Evolutionary conservation across 1,139 yeast species (phyloP), one percentile per base, ranked within the genome.

Genomic region (Pichia sp.): DNA sequence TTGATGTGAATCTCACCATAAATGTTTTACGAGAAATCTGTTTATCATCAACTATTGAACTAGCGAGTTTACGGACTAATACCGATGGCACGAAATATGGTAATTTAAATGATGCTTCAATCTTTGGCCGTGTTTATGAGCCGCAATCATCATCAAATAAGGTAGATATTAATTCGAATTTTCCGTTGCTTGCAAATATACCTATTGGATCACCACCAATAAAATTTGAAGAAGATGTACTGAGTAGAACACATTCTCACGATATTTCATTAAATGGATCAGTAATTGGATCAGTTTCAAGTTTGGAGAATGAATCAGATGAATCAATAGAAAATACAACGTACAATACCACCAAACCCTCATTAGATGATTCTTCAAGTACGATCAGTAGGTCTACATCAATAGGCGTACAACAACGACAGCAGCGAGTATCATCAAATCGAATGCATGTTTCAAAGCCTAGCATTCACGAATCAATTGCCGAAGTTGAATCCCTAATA

Each of bases 21-120:
- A 51, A 51, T 32, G 43, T 50, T 2, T 38, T 51, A 7, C 39
- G 55, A 25, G 55, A 51, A 16, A 46, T 47, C 1, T 40, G 47
- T 26, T 39, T 46, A 2, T 37, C 51, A 4, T 43, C 48, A 22
- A 39, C 45, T n/a, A 20, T 16, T 2, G 30, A 40, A 24, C 29
- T 43, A 4, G 30, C 40, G 11, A 36, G 31, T 20, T 20, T 43
- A 9, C 16, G n/a, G 10, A 25, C 35, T 27, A 30, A 38, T 8
- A 7, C 42, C 4, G 23, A n/a, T 25, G 23, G 16, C n/a, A n/a
- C n/a, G n/a, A n/a, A n/a, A n/a, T n/a, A n/a, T n/a, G n/a, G n/a
- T n/a, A n/a, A n/a, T n/a, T n/a, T n/a, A n/a, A n/a, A n/a, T n/a
- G n/a, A n/a, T n/a, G n/a, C n/a, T n/a, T n/a, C n/a, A n/a, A n/a